These are phyloP conservation scores for Sporothrix euskadiensis DNA, from an alignment of 2,329 filamentous ascomycete species.

Conservation along the genomic window DNA sequence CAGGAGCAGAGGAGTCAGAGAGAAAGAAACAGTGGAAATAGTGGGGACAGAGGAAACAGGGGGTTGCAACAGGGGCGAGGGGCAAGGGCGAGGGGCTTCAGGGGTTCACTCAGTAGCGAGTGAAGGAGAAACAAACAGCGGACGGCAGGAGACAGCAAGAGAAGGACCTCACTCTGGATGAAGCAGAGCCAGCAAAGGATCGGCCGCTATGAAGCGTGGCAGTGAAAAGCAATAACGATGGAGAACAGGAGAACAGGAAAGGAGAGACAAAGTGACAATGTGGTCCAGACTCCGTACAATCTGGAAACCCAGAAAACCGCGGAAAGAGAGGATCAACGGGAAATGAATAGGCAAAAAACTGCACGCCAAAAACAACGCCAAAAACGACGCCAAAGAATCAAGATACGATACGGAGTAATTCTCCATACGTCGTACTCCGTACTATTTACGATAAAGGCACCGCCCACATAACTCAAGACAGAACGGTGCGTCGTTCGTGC, in stretches of 20 bases:
- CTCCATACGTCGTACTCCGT: too few relatives aligned
- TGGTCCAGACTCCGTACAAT: neutral
- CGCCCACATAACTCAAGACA: neutral
- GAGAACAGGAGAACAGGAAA: neutral
- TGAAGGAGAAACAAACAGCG: neutral
- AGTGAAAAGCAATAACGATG: slow-evolving; percentile 5
- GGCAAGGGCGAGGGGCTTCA: neutral
- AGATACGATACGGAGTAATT: neutral
- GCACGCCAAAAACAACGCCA: neutral
- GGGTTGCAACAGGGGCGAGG: slow-evolving; percentile 8
- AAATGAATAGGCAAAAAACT: slow-evolving; percentile 6
- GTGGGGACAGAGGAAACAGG: neutral
- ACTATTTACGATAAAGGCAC: too few relatives aligned
- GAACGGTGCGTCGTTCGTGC: neutral
- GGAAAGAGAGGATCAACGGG: neutral
- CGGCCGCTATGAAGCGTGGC: slow-evolving; percentile 8
- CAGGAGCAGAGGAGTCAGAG: too few relatives aligned
- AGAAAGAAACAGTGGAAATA: too few relatives aligned
- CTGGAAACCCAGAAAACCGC: neutral
- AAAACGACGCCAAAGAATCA: neutral
- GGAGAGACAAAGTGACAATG: neutral
- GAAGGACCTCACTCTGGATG: too few relatives aligned
- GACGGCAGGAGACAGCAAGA: neutral
- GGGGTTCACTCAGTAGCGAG: neutral
- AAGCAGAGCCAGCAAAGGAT: slow-evolving; percentile 1